Conservation (phyloP, 2,329 filamentous ascomycete species). For the Aureobasidium leucospermi region DNA sequence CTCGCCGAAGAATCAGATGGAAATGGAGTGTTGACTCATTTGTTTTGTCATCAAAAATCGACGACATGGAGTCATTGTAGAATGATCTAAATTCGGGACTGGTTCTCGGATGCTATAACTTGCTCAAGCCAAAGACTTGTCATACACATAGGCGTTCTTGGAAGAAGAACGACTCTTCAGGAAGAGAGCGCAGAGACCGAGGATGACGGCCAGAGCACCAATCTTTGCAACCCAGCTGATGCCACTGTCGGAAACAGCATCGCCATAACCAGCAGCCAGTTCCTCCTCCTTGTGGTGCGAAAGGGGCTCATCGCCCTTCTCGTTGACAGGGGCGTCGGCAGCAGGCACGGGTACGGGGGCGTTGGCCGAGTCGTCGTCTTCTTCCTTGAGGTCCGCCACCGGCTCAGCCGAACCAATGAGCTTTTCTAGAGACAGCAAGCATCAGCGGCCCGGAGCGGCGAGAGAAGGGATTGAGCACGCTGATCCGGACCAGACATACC, state of each 20-base stretch:
- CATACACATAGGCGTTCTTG: not conserved
- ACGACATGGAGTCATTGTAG: not conserved
- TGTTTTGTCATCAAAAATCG: not conserved
- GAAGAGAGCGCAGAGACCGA: conserved; percentile 35
- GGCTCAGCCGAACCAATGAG: conserved; percentile 10
- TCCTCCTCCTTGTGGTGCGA: conserved; percentile 16
- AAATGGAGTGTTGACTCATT: too few species aligned
- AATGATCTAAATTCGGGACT: not conserved
- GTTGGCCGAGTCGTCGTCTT: not conserved
- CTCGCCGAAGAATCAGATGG: too few species aligned
- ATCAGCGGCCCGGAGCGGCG: conserved; percentile 12
- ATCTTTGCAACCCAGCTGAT: conserved; percentile 39
- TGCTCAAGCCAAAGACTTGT: conserved; percentile 12
- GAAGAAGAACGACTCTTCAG: conserved; percentile 27
- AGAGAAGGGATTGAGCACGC: conserved; percentile 21
- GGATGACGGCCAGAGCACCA: conserved; percentile 36
- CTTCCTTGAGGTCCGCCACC: conserved; percentile 7
- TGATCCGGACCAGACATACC: conserved; percentile 21
- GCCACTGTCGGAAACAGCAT: conserved; percentile 23
- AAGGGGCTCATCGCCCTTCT: conserved; percentile 17
- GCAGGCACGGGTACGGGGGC: conserved; percentile 28
- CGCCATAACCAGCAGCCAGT: conserved; percentile 17
- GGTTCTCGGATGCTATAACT: not conserved
- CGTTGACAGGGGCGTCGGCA: conserved; percentile 26
- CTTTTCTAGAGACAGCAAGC: conserved; percentile 3